Evolutionary conservation across 2,329 filamentous ascomycete genomes (phyloP), one percentile per base, ranked within the genome.

Genomic region (Domatiomyces globalis): DNA sequence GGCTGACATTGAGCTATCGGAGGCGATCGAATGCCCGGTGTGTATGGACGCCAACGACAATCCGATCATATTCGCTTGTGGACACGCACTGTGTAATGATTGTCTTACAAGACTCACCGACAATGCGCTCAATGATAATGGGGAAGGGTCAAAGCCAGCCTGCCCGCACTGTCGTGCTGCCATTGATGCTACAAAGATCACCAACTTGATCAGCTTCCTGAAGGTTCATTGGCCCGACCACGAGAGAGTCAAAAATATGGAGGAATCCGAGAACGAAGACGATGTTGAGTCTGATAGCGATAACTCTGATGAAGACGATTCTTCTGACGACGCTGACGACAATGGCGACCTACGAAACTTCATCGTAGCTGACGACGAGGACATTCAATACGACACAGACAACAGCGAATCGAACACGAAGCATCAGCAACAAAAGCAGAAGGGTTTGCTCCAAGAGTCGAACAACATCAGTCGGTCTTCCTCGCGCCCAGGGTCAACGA

Each of bases 51-150:
- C 74, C 2, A 79, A 83, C 5, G 73, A 77, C 12, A 88, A 89
- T 55, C 85, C 86, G 0, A 78, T 78, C 2, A 85, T 94, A 56
- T 83, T 89, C 65, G 87, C 87, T 1, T 95, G 88, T 62, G 88
- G 88, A 1, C 88, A 95, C 62, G 79, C 83, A 54, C 80, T 81
- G 20, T 95, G 88, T 66, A 71, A 76, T 1, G 83, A 88, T 56
- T 95, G 88, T 63, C 81, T 92, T 54, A 75, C 79, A 5, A 79
- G 76, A 50, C 75, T 94, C 46, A 74, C 75, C 0, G 85, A 87
- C 55, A 79, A 81, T 2, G 67, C 73, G 1, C 70, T 71, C 25
- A 73, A 79, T 52, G 84, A 81, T 4, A 72, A 80, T 33, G 33
- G 33, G 15, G 82, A 85, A 48, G 69, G 64, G 5, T 57, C 60